These are phyloP conservation scores for Xylariaceae sp. DNA, from an alignment of 2,329 filamentous ascomycete genomes.

Conservation along the genomic window DNA sequence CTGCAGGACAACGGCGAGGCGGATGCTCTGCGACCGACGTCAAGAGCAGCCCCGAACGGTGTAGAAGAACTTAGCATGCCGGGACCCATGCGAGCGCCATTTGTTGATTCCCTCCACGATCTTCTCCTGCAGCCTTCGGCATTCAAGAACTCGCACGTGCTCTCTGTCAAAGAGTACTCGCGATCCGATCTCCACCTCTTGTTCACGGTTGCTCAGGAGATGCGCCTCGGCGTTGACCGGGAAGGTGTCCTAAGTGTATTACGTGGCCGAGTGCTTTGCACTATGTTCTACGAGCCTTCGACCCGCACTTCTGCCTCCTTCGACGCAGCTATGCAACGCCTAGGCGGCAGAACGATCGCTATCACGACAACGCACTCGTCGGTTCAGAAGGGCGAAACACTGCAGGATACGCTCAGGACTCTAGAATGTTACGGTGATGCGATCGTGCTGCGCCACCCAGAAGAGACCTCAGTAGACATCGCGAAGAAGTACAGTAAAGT, in stretches of 20 bases:
- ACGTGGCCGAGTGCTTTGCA: conserved; percentile 82
- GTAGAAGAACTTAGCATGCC: conserved; percentile 52
- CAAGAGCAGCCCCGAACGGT: conserved; percentile 30
- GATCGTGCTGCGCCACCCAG: conserved; percentile 91
- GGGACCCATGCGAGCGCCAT: conserved; percentile 52
- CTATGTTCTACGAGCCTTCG: conserved; percentile 97
- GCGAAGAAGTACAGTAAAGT: conserved; percentile 87
- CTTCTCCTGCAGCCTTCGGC: conserved; percentile 74
- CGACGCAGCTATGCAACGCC: conserved; percentile 96
- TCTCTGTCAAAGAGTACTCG: conserved; percentile 89
- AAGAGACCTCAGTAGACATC: conserved; percentile 76
- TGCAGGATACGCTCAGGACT: conserved; percentile 92
- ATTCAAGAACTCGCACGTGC: conserved; percentile 87
- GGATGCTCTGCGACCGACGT: conserved; percentile 30
- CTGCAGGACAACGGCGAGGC: conserved; percentile 41
- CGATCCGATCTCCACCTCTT: conserved; percentile 87
- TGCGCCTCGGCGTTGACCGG: conserved; percentile 92
- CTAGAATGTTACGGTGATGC: conserved; percentile 94
- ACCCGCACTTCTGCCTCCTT: conserved; percentile 95
- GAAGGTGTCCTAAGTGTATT: conserved; percentile 87
- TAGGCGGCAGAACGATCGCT: conserved; percentile 83
- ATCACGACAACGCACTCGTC: conserved; percentile 85
- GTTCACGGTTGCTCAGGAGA: conserved; percentile 96
- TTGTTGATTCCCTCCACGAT: conserved; percentile 66
- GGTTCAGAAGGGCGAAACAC: conserved; percentile 89